Base-by-base conservation (phyloP, 345 rosid species). In the Laguncularia racemosa region DNA sequence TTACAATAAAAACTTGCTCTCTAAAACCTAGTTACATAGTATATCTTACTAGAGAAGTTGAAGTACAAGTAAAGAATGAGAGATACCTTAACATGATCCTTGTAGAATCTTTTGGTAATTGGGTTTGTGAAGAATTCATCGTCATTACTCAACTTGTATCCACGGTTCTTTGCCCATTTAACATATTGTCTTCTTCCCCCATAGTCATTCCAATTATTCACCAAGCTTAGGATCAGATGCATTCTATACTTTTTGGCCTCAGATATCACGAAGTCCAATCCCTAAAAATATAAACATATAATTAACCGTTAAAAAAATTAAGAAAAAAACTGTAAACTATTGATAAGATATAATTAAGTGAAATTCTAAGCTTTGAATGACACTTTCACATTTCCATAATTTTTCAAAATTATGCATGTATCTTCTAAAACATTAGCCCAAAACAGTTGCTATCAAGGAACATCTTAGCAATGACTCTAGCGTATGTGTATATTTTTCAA, bases 111-210 rank as follows among this genome's bases (percentile, higher is more conserved):
- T 63, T 71, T 88, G 67, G 75, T 80, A 13, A 59, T 40, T 21
- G 79, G 19, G 44, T 81, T 76, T 16, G 86, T 78, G 58, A 67
- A 91, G 66, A 88, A 91, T 10, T 84, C 89, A 68, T 88, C 97
- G 2, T 76, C 76, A 47, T 40, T 52, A 3, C 7, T 54, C 56
- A 85, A 10, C 23, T 63, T 48, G 19, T 62, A 65, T 6, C 86
- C 82, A 18, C 61, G 61, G 12, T 71, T 62, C 53, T 60, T 76
- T 60, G 81, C 95, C 95, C 97, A 91, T 60, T 79, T 49, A 18
- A 82, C 96, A 44, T 91, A 88, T 13, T 74, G 76, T 4, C 55
- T 9, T 47, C 65, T 80, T 21, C 95, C 97, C 14, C 96, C 97
- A 45, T 38, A 80, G 26, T 82, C 91, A 12, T 71, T 60, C 60